Evolutionary conservation across 139 green algal genomes (phyloP).

Genomic region (Spirogloea muscicola): DNA sequence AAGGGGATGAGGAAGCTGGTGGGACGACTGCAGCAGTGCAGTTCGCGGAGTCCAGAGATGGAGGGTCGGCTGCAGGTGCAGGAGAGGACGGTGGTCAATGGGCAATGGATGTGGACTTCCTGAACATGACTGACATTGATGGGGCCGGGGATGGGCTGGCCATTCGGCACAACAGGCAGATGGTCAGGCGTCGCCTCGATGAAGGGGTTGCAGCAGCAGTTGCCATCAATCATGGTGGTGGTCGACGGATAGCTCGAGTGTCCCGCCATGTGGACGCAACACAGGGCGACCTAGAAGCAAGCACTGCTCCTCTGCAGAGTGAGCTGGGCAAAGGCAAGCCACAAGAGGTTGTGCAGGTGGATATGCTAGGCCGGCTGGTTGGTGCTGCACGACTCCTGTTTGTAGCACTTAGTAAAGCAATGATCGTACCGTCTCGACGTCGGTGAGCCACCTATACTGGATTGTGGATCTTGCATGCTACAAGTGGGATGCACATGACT

Average conservation of each 20-base stretch:
- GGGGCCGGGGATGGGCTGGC: background rate
- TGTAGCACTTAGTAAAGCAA: constrained; percentile 61
- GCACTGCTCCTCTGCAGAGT: too few species aligned
- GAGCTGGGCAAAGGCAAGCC: constrained; percentile 27
- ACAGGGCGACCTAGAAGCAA: too few species aligned
- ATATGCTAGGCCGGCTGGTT: constrained; percentile 13
- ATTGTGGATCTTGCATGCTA: too few species aligned
- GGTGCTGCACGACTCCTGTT: constrained; percentile 11
- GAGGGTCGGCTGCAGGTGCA: constrained; percentile 7
- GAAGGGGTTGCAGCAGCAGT: background rate
- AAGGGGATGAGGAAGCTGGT: background rate
- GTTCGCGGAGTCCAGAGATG: background rate
- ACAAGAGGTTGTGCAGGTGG: background rate
- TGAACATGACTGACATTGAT: too few species aligned
- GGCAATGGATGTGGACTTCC: background rate
- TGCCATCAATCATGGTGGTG: background rate
- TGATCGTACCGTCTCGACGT: constrained; percentile 67
- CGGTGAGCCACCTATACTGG: too few species aligned
- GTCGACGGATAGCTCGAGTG: too few species aligned
- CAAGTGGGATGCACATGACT: too few species aligned
- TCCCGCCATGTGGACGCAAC: too few species aligned
- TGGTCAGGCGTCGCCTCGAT: background rate
- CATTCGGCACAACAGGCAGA: background rate
- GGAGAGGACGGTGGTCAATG: background rate
- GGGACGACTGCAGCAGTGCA: background rate